Conservation (phyloP, 2,329 filamentous ascomycete genomes). For the Paecilomyces fulvus region DNA sequence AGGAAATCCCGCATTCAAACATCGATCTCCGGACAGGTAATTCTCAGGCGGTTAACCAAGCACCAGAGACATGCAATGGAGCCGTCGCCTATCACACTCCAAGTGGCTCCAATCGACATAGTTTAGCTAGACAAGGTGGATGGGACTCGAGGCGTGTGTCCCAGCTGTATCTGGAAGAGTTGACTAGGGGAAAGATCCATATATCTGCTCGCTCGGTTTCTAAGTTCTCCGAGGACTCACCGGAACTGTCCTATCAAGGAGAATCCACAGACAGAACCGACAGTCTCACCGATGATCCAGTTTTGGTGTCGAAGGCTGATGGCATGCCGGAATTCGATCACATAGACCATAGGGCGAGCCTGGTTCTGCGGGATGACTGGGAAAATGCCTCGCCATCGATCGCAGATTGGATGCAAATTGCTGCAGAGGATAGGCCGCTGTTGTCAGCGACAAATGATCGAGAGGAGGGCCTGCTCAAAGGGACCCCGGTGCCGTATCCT, state of each 20-base stretch:
- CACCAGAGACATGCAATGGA: conserved; percentile 27
- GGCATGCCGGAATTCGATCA: conserved; percentile 16
- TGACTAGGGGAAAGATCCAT: conserved; percentile 27
- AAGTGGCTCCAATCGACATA: conserved; percentile 41
- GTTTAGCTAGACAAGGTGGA: conserved; percentile 44
- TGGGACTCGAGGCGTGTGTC: conserved; percentile 49
- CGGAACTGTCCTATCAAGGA: conserved; percentile 11
- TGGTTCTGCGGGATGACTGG: conserved; percentile 40
- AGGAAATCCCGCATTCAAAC: conserved; percentile 30
- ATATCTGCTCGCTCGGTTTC: conserved; percentile 9
- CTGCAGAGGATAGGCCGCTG: conserved; percentile 28
- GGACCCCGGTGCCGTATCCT: conserved; percentile 18
- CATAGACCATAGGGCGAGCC: conserved; percentile 31
- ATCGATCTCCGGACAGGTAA: conserved; percentile 14
- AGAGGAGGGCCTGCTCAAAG: conserved; percentile 6
- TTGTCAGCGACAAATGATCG: conserved; percentile 35
- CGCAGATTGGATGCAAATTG: conserved; percentile 41
- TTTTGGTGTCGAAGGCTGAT: conserved; percentile 25
- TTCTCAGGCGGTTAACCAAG: conserved; percentile 22
- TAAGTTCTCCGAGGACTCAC: conserved; percentile 8
- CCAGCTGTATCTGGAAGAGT: conserved; percentile 46
- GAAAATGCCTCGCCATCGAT: conserved; percentile 42
- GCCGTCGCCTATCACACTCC: conserved; percentile 32
- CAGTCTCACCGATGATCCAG: conserved; percentile 27
- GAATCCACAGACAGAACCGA: conserved; percentile 14